These are phyloP conservation scores for Aspergillus tamarii DNA, from an alignment of 2,329 filamentous ascomycete species.

Conservation along the genomic window DNA sequence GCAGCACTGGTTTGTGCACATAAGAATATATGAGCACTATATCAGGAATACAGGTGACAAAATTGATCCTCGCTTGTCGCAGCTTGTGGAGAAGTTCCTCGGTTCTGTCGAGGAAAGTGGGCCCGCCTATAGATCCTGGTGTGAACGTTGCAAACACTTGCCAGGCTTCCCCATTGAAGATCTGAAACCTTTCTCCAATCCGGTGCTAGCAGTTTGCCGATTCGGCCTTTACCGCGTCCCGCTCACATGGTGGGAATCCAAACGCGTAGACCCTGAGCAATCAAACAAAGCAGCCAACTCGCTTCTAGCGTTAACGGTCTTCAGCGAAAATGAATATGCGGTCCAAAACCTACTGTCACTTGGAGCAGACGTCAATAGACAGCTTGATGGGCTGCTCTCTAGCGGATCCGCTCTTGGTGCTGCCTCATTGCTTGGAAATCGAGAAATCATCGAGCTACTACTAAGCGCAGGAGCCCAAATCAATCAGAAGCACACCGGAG, in stretches of 20 bases:
- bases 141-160: neutral
- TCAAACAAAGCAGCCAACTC: neutral
- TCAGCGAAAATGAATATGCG: neutral
- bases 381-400: neutral
- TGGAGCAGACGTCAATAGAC: neutral
- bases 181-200: neutral
- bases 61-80: neutral
- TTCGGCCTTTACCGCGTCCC: neutral
- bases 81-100: neutral
- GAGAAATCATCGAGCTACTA: neutral
- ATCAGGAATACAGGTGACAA: neutral
- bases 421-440: neutral
- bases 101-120: neutral
- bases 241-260: neutral
- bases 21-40: neutral
- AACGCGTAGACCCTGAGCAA: neutral
- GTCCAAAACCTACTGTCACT: neutral
- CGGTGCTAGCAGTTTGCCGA: neutral
- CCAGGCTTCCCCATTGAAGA: neutral
- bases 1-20: neutral
- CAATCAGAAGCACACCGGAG: neutral
- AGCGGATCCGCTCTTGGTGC: neutral
- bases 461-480: neutral
- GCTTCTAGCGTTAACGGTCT: neutral
- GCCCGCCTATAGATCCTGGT: neutral